Conservation (phyloP, 192 early-diverging fungal genomes). For the Diversispora epigaea region DNA sequence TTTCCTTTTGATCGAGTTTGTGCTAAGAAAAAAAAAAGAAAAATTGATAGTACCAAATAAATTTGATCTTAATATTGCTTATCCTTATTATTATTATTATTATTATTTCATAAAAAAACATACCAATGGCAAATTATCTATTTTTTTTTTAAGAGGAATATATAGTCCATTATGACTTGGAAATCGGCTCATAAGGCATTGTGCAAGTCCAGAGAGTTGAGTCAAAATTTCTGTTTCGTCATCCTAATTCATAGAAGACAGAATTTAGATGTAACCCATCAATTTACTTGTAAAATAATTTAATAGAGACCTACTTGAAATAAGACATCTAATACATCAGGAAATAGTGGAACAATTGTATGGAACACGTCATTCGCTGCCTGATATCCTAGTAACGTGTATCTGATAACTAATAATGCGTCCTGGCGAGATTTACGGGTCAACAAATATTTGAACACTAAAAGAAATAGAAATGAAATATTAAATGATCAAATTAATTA, state of each 20-base stretch:
- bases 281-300: neutral
- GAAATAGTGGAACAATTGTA: constrained; percentile 30
- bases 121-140: neutral
- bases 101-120: neutral
- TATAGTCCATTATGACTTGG: neutral
- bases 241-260: neutral
- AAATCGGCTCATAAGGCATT: constrained; percentile 17
- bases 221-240: neutral
- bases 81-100: neutral
- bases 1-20: neutral
- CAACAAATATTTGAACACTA: constrained; percentile 20
- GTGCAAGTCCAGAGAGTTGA: constrained; percentile 3
- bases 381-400: constrained; percentile 43
- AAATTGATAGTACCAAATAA: neutral
- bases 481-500: neutral
- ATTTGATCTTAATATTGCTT: neutral
- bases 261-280: neutral
- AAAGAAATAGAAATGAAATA: neutral
- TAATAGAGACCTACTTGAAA: neutral
- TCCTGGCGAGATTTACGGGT: constrained; percentile 35
- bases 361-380: constrained; percentile 41
- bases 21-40: neutral
- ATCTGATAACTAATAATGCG: constrained; percentile 34
- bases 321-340: neutral
- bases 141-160: neutral